Percentiles rank a stretch among this genome's conserved stretches.
Conservation (phyloP, 345 rosid species). For the Syzygium grande region DNA sequence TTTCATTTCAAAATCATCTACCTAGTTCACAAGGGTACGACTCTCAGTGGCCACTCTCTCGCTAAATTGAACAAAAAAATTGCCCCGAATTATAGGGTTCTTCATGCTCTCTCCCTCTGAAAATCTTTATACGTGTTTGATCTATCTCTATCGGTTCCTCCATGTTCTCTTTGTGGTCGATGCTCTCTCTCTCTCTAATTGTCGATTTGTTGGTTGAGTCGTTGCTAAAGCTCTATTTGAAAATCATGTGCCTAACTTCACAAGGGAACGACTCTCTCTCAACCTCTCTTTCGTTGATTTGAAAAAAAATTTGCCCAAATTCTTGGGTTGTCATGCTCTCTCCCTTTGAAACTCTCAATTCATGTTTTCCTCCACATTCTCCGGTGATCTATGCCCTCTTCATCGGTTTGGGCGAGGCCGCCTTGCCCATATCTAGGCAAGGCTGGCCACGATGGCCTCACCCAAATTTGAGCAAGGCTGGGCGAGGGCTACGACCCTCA, state of each 20-base stretch:
- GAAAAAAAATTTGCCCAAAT: not conserved
- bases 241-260: not conserved
- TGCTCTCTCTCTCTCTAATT: not conserved
- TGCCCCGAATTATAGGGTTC: too few relatives aligned
- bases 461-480: not conserved
- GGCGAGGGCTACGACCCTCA: rapidly evolving
- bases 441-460: not conserved
- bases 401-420: not conserved
- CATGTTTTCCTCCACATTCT: not conserved
- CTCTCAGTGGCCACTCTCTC: not conserved
- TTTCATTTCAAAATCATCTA: not conserved
- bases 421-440: too few relatives aligned
- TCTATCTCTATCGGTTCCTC: not conserved
- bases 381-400: not conserved
- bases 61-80: too few relatives aligned
- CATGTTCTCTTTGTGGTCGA: not conserved
- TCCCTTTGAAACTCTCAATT: not conserved
- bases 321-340: not conserved
- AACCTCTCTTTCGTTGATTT: not conserved
- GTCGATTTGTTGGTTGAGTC: not conserved
- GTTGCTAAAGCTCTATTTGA: not conserved
- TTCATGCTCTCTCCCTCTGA: not conserved
- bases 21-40: not conserved
- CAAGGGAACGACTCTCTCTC: not conserved
- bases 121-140: not conserved